Percentiles rank a stretch among this genome's conserved stretches.
These are phyloP conservation scores for Zygosaccharomyces siamensis DNA, from an alignment of 805 yeast species.

Conservation along the genomic window DNA sequence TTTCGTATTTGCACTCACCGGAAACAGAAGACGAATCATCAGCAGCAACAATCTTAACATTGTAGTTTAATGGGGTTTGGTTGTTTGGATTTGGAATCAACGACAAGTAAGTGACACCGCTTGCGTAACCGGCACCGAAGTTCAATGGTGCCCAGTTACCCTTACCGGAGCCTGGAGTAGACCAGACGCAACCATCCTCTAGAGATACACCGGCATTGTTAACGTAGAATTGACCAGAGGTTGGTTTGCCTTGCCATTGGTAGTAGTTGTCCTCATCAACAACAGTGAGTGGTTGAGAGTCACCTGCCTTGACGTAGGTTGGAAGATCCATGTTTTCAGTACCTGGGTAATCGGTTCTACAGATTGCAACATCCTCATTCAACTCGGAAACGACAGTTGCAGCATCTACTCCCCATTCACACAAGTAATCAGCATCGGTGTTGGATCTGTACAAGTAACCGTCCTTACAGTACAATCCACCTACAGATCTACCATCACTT, in stretches of 20 bases:
- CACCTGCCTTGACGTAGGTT: constrained; percentile 50
- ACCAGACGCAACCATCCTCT: constrained; percentile 72
- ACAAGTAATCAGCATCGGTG: constrained; percentile 59
- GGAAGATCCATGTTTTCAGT: constrained; percentile 77
- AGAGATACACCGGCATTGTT: constrained; percentile 70
- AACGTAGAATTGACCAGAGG: constrained; percentile 71
- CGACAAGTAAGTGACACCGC: constrained; percentile 60
- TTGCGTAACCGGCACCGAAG: constrained; percentile 67
- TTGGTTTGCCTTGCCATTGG: constrained; percentile 56
- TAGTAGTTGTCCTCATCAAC: constrained; percentile 58
- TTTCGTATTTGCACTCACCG: constrained; percentile 75
- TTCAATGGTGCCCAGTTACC: constrained; percentile 82
- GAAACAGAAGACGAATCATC: constrained; percentile 54
- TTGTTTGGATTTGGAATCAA: constrained; percentile 78
- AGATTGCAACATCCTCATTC: constrained; percentile 59
- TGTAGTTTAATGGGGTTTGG: constrained; percentile 50
- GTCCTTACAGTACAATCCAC: constrained; percentile 82
- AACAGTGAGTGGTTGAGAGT: constrained; percentile 47
- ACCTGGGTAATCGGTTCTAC: constrained; percentile 81
- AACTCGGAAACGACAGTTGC: constrained; percentile 67
- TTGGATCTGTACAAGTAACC: constrained; percentile 85
- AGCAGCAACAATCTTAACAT: constrained; percentile 69
- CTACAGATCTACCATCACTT: constrained; percentile 80
- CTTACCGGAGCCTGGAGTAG: constrained; percentile 49
- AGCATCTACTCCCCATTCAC: constrained; percentile 78